Conservation (phyloP, 164 flowering plant genomes). For the Brasenia schreberi region DNA sequence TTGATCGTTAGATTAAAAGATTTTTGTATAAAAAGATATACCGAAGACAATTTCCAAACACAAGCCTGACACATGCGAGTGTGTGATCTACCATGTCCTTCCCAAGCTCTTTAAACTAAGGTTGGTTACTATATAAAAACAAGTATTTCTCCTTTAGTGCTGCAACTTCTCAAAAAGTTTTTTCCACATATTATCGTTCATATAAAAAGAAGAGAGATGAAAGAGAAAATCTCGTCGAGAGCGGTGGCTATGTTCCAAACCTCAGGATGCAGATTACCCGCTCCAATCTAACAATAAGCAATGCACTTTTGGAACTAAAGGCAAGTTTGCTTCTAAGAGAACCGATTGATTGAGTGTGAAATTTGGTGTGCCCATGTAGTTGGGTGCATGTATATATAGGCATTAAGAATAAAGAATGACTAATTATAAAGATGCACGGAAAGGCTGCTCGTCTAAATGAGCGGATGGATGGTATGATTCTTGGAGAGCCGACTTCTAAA, state of each 20-base stretch:
- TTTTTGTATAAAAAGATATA: no score
- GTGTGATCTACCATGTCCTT: no score
- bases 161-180: no score
- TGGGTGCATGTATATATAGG: neutral
- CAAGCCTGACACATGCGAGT: no score
- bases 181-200: no score
- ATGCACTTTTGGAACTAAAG: neutral
- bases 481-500: neutral
- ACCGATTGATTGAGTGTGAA: neutral
- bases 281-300: slow-evolving; percentile 1
- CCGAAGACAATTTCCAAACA: no score
- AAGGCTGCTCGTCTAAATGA: neutral
- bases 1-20: no score
- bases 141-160: no score
- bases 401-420: neutral
- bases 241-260: neutral
- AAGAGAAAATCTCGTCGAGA: neutral
- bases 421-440: neutral
- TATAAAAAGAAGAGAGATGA: no score
- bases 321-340: neutral
- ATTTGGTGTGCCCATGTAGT: neutral
- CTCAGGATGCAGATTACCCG: slow-evolving; percentile 9
- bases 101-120: no score
- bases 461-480: neutral
- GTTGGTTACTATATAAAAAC: no score